These are phyloP conservation scores for Fonsecaea erecta DNA, from an alignment of 2,329 filamentous ascomycete species.

Conservation along the genomic window DNA sequence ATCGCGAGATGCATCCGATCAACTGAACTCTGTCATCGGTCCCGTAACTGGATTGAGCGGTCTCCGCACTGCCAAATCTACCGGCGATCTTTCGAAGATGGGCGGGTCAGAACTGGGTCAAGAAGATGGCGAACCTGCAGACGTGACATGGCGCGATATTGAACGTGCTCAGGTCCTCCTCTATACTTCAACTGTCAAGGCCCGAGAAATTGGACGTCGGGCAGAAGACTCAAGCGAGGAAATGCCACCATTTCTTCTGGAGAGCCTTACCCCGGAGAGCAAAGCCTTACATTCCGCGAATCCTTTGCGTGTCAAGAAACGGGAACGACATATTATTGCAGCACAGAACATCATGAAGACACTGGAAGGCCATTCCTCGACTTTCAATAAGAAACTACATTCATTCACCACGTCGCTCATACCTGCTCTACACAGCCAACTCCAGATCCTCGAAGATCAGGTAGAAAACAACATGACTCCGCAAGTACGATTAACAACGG, in stretches of 20 bases:
- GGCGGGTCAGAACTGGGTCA: conserved; percentile 12
- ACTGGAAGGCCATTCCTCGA: conserved; percentile 51
- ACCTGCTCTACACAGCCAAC: conserved; percentile 50
- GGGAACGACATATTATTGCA: conserved; percentile 60
- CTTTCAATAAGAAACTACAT: conserved; percentile 51
- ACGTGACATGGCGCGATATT: conserved; percentile 67
- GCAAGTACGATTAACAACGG: conserved; percentile 69
- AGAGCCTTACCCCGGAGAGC: conserved; percentile 39
- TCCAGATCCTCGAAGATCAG: conserved; percentile 51
- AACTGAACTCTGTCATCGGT: conserved; percentile 38
- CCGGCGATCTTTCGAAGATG: conserved; percentile 17
- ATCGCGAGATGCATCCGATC: conserved; percentile 33
- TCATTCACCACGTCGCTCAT: conserved; percentile 48
- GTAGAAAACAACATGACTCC: conserved; percentile 58
- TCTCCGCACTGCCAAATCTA: conserved; percentile 35
- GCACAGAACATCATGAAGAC: conserved; percentile 55
- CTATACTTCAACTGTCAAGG: conserved; percentile 85
- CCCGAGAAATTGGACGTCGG: conserved; percentile 74
- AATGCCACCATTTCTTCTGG: conserved; percentile 44
- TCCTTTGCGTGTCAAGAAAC: conserved; percentile 45
- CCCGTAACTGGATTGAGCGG: conserved; percentile 31
- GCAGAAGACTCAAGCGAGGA: conserved; percentile 51
- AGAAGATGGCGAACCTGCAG: conserved; percentile 33
- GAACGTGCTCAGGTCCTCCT: conserved; percentile 77
- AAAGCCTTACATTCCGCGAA: conserved; percentile 43